A percentile compares a stretch with the other conserved stretches of the same genome.
phyloP scores from a whole-genome alignment of 148 eudicot species.

The Bassia scoparia region DNA sequence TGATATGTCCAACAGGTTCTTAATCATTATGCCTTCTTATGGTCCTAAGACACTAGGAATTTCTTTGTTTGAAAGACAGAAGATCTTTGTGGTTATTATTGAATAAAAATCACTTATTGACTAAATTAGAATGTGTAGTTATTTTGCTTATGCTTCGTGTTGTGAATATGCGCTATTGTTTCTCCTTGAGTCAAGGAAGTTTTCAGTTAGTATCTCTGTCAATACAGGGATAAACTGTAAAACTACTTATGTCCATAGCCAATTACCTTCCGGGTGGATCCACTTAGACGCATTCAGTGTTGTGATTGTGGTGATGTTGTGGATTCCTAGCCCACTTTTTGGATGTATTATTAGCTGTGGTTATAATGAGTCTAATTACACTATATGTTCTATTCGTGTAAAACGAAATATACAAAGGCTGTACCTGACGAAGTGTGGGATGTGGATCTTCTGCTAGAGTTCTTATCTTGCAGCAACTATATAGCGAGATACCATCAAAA shows the following conservation, averaged over 20 bases:
- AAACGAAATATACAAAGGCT: slow-evolving; percentile 35
- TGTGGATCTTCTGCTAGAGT: slow-evolving; percentile 67
- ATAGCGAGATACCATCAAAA: slow-evolving; percentile 51
- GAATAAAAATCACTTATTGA: too few species aligned
- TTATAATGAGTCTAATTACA: not conserved
- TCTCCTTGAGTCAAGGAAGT: too few species aligned
- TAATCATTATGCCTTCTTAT: not conserved
- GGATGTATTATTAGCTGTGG: not conserved
- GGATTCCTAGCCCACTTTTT: not conserved
- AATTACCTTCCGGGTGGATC: not conserved
- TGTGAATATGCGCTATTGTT: too few species aligned
- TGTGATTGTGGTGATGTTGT: not conserved
- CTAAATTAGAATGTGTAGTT: too few species aligned
- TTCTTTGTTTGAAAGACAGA: too few species aligned
- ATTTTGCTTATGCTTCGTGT: not conserved
- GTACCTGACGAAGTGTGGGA: slow-evolving; percentile 84
- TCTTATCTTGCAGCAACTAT: slow-evolving; percentile 66
- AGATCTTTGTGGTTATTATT: too few species aligned
- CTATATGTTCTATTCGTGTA: not conserved
- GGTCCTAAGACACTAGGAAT: not conserved
- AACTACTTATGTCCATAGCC: not conserved
- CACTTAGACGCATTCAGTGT: not conserved
- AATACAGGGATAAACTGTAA: not conserved
- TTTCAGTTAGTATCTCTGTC: not conserved
- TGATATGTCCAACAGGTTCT: not conserved